Conservation (phyloP, 2,329 filamentous ascomycete species). For the Fusarium sp. region DNA sequence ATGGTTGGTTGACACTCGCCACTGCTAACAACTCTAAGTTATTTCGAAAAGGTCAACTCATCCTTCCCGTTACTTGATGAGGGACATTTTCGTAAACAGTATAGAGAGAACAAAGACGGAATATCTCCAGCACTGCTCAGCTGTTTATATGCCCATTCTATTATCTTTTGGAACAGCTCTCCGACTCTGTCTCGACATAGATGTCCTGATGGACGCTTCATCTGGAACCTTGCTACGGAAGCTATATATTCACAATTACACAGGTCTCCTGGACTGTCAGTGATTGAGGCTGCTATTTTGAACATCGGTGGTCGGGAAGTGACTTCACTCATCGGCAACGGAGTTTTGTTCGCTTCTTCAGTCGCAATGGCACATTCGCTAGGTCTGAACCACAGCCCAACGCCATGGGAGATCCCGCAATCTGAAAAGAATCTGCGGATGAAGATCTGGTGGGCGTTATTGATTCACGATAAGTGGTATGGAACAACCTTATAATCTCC, state of each 20-base stretch:
- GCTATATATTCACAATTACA: conserved; percentile 71
- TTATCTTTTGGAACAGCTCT: conserved; percentile 68
- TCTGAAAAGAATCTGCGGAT: conserved; percentile 64
- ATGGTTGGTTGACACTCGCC: fast-evolving
- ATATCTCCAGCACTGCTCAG: conserved; percentile 68
- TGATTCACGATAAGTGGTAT: conserved; percentile 68
- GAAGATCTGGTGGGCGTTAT: conserved; percentile 67
- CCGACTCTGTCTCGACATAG: conserved; percentile 58
- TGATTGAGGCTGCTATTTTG: conserved; percentile 67
- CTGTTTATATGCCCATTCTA: conserved; percentile 68
- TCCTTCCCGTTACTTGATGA: conserved; percentile 73
- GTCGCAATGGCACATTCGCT: conserved; percentile 66
- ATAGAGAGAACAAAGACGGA: conserved; percentile 58
- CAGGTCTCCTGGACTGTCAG: conserved; percentile 68
- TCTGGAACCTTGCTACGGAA: conserved; percentile 72
- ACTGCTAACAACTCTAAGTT: conserved; percentile 28
- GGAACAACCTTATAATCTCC: too few species aligned
- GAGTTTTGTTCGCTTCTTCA: conserved; percentile 62
- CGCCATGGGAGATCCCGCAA: conserved; percentile 64
- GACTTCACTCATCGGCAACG: conserved; percentile 70
- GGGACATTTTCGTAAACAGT: conserved; percentile 63
- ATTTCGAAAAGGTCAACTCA: conserved; percentile 60
- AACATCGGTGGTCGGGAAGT: conserved; percentile 71
- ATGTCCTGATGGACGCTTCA: conserved; percentile 69
- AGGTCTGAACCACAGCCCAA: conserved; percentile 66